Percentiles rank a stretch among this genome's conserved stretches.
Evolutionary conservation across 2,329 filamentous ascomycete species (phyloP).

Genomic region (Penicillium corylophilum): DNA sequence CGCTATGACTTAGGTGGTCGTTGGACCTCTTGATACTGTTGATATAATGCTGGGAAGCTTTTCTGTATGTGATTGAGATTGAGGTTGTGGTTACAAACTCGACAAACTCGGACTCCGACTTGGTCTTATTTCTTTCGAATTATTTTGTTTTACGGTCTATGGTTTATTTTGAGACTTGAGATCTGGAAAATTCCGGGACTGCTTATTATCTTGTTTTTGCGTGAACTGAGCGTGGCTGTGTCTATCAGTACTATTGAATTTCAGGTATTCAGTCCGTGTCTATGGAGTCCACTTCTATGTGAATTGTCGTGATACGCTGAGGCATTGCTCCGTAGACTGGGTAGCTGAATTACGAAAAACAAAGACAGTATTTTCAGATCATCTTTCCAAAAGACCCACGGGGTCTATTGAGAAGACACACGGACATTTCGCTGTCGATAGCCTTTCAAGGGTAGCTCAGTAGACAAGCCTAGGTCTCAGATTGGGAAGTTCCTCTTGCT

Average conservation of each 20-base stretch:
- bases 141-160: neutral
- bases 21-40: neutral
- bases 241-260: neutral
- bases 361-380: too few species aligned
- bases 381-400: too few species aligned
- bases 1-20: constrained; percentile 29
- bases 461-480: too few species aligned
- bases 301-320: neutral
- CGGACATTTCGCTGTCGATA: too few species aligned
- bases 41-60: neutral
- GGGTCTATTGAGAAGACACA: too few species aligned
- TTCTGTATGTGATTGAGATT: neutral
- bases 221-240: constrained; percentile 5
- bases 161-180: neutral
- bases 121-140: neutral
- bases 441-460: too few species aligned
- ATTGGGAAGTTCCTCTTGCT: too few species aligned
- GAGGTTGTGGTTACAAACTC: neutral
- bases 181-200: too few species aligned
- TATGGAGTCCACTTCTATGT: neutral
- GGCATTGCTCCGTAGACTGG: too few species aligned
- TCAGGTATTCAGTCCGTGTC: neutral
- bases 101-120: neutral
- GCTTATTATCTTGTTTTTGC: constrained; percentile 1
- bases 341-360: too few species aligned